Evolutionary conservation across 2,329 filamentous ascomycete species (phyloP).

Genomic region (Fusarium graminum): DNA sequence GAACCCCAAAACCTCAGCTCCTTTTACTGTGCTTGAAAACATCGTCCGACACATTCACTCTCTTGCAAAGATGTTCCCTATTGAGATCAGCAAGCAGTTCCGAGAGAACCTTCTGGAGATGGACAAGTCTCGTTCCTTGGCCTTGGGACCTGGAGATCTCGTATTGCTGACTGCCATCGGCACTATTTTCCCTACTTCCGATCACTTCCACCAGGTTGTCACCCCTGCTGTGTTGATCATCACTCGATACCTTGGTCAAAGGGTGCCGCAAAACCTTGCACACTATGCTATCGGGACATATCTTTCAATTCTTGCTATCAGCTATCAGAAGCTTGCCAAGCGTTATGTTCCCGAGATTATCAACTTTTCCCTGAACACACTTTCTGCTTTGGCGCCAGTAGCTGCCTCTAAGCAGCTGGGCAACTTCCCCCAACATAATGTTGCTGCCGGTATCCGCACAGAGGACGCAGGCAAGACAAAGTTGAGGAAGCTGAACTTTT

Average conservation of each 20-base stretch:
- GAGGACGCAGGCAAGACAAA: constrained; percentile 56
- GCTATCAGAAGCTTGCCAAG: constrained; percentile 87
- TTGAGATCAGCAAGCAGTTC: constrained; percentile 82
- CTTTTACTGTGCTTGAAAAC: constrained; percentile 79
- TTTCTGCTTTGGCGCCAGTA: constrained; percentile 74
- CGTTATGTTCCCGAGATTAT: constrained; percentile 90
- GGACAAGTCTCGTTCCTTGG: constrained; percentile 61
- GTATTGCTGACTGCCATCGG: constrained; percentile 85
- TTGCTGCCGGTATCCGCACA: constrained; percentile 65
- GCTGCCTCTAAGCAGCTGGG: constrained; percentile 63
- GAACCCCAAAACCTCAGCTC: constrained; percentile 59
- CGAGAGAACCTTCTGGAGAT: constrained; percentile 77
- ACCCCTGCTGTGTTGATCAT: constrained; percentile 92
- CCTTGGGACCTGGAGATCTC: constrained; percentile 77
- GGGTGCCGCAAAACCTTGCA: constrained; percentile 71
- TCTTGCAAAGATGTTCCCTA: constrained; percentile 85
- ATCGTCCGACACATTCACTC: constrained; percentile 93
- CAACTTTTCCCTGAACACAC: constrained; percentile 81
- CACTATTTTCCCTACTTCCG: constrained; percentile 91
- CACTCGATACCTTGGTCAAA: constrained; percentile 84
- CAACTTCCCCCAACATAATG: constrained; percentile 72
- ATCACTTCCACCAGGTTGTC: constrained; percentile 95
- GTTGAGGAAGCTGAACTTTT: constrained; percentile 69
- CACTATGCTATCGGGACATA: constrained; percentile 83
- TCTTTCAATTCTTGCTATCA: constrained; percentile 80